These are phyloP conservation scores for Emergomyces orientalis DNA, from an alignment of 2,329 filamentous ascomycete genomes.

Conservation along the genomic window DNA sequence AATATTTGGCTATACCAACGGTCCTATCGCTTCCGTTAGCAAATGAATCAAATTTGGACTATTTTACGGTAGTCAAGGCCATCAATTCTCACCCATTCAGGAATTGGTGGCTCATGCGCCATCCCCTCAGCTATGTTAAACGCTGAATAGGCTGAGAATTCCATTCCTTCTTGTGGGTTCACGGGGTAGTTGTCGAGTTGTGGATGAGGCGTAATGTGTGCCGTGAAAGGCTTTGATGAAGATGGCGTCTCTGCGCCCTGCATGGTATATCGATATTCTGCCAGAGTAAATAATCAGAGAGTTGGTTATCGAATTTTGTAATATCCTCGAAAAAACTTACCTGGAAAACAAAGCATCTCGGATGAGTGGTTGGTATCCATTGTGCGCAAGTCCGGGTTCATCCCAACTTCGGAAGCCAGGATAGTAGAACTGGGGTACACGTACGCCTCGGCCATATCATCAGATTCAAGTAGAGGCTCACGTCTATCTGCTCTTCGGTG, in stretches of 20 bases:
- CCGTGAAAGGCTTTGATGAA: neutral
- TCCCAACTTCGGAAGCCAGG: neutral
- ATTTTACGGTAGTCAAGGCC: neutral
- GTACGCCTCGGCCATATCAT: neutral
- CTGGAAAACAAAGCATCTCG: neutral
- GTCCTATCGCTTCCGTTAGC: neutral
- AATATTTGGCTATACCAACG: neutral
- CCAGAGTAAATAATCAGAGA: neutral
- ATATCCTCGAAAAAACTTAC: neutral
- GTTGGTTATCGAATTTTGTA: neutral
- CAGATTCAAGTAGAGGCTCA: neutral
- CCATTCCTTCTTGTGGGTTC: neutral
- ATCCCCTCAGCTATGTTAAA: constrained; percentile 7
- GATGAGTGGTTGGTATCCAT: neutral
- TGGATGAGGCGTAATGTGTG: neutral
- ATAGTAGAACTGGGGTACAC: neutral
- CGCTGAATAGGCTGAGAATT: constrained; percentile 2
- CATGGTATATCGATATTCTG: neutral
- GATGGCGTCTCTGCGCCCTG: neutral
- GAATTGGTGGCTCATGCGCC: constrained; percentile 1
- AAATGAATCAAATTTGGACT: too few species aligned
- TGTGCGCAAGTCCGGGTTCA: neutral
- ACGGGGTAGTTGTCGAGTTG: neutral
- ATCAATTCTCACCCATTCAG: constrained; percentile 7
- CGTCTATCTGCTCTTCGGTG: neutral